Percentiles rank a stretch among this genome's conserved stretches.
phyloP scores from a whole-genome alignment of 805 yeast species.

The Suhomyces kilbournensis region DNA sequence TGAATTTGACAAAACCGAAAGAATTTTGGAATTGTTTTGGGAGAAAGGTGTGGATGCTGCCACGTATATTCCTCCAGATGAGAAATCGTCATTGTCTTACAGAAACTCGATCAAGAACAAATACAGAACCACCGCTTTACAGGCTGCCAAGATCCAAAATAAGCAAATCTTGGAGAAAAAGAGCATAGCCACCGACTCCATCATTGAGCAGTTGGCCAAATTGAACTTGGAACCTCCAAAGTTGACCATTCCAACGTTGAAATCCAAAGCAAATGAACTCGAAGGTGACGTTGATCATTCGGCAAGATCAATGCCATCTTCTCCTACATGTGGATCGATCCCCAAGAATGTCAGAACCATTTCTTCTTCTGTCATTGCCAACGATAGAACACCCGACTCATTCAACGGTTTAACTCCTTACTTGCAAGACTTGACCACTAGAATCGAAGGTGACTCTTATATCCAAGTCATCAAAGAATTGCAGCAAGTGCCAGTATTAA shows the following conservation, averaged over 20 bases:
- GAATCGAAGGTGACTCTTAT: constrained; percentile 56
- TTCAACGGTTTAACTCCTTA: constrained; percentile 52
- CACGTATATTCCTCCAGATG: constrained; percentile 88
- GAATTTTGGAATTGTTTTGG: constrained; percentile 84
- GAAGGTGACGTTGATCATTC: background rate
- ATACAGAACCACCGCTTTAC: constrained; percentile 65
- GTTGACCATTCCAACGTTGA: constrained; percentile 21
- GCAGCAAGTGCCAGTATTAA: constrained; percentile 74
- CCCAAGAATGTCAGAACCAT: constrained; percentile 22
- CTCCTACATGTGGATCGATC: constrained; percentile 18
- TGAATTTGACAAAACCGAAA: constrained; percentile 71
- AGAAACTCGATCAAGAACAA: constrained; percentile 76
- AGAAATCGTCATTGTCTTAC: constrained; percentile 71
- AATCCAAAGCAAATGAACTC: background rate
- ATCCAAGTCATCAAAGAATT: constrained; percentile 83
- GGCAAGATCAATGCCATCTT: constrained; percentile 25
- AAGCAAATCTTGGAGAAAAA: constrained; percentile 29
- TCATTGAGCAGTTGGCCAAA: constrained; percentile 46
- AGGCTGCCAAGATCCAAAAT: constrained; percentile 63
- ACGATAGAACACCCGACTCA: constrained; percentile 10
- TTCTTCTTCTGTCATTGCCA: constrained; percentile 15
- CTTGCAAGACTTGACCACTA: constrained; percentile 52
- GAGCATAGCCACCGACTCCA: constrained; percentile 35
- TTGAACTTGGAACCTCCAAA: constrained; percentile 53
- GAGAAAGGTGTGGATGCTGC: constrained; percentile 91